Conservation (phyloP, 305 asterid species). For the Fraxinus sp. region DNA sequence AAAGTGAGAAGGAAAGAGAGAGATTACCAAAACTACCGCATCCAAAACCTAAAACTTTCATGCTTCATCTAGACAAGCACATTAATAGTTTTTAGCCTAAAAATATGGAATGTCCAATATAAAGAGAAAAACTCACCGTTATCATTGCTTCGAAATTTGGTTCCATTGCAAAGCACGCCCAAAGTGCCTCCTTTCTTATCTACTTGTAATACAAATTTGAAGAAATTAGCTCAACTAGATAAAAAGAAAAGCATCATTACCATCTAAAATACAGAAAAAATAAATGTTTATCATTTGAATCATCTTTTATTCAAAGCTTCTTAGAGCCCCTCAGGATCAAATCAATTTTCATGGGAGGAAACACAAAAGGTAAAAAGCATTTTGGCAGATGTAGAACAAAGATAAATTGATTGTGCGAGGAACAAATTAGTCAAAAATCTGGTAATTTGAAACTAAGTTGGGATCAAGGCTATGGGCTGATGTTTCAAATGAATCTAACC, state of each 20-base stretch:
- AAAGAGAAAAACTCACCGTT: constrained; percentile 48
- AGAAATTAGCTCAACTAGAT: constrained; percentile 11
- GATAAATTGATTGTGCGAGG: neutral
- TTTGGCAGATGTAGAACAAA: neutral
- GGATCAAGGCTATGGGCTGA: neutral
- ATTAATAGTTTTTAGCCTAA: neutral
- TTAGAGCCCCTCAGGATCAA: neutral
- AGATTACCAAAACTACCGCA: neutral
- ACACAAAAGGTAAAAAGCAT: neutral
- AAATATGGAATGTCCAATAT: neutral
- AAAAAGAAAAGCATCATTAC: neutral
- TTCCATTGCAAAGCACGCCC: constrained; percentile 95
- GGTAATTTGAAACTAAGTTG: neutral
- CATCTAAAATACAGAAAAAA: neutral
- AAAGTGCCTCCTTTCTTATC: constrained; percentile 97
- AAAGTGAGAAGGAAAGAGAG: neutral
- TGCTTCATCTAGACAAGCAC: neutral
- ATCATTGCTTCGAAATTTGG: constrained; percentile 81
- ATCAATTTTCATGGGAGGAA: neutral
- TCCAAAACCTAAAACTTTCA: neutral
- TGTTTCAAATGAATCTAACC: neutral
- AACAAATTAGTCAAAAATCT: neutral
- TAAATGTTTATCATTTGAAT: neutral
- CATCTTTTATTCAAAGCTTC: constrained; percentile 18
- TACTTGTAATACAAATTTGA: constrained; percentile 29